Evolutionary conservation across 495 filamentous ascomycete genomes (phyloP).

Genomic region (Cercophora sp.): DNA sequence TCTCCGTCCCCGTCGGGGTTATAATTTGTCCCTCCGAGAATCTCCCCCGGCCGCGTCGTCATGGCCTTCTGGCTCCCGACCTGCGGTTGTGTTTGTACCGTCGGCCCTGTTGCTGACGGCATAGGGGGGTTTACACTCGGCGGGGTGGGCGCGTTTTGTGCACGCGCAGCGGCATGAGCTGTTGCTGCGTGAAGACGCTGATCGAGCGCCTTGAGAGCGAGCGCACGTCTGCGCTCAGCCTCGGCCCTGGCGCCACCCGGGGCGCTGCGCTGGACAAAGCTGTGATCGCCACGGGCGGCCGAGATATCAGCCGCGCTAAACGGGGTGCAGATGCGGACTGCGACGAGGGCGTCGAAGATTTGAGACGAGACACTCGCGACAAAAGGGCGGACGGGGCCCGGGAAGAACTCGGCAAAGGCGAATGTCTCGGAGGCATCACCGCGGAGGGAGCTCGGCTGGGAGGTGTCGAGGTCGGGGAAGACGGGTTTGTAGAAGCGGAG

Average conservation of each 20-base stretch:
- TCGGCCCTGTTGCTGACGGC: constrained; percentile 40
- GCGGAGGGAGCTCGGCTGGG: constrained; percentile 60
- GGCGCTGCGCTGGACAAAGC: constrained; percentile 51
- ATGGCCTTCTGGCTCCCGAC: constrained; percentile 45
- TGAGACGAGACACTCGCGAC: constrained; percentile 68
- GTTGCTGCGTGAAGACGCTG: constrained; percentile 84
- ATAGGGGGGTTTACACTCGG: constrained; percentile 38
- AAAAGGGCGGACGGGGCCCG: constrained; percentile 75
- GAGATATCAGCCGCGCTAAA: constrained; percentile 84
- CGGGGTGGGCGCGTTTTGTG: constrained; percentile 31
- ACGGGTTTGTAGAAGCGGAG: constrained; percentile 86
- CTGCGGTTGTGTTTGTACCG: constrained; percentile 47
- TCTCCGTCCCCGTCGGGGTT: constrained; percentile 58
- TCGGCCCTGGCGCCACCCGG: constrained; percentile 79
- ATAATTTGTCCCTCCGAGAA: constrained; percentile 67
- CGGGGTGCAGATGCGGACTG: constrained; percentile 72
- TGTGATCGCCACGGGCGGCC: constrained; percentile 53
- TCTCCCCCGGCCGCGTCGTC: constrained; percentile 31
- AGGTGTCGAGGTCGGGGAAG: constrained; percentile 57
- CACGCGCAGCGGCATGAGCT: constrained; percentile 41
- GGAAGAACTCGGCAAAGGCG: constrained; percentile 91
- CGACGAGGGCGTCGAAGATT: constrained; percentile 69
- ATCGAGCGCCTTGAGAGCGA: constrained; percentile 88
- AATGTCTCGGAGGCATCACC: constrained; percentile 96
- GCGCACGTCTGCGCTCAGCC: constrained; percentile 80